Evolutionary conservation across 257 asterid species (phyloP).

Genomic region (Solanum chaucha): DNA sequence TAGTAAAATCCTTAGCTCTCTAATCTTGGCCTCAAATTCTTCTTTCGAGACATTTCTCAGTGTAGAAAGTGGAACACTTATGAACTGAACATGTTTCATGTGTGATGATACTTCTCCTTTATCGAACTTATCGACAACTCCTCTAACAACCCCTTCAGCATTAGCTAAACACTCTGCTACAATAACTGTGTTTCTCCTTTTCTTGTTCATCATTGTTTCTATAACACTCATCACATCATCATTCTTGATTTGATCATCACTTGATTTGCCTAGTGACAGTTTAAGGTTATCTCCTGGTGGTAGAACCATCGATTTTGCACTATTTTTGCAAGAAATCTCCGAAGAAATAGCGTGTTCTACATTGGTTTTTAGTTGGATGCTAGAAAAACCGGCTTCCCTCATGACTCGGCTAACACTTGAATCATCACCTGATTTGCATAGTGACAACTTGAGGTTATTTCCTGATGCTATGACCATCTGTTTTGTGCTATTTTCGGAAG

Average conservation of each 20-base stretch:
- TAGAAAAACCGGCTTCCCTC: slow-evolving; percentile 74
- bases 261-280: not conserved
- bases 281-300: not conserved
- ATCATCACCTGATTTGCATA: slow-evolving; percentile 31
- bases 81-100: slow-evolving; percentile 56
- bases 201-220: slow-evolving; percentile 51
- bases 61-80: slow-evolving; percentile 65
- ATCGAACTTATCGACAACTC: slow-evolving; percentile 55
- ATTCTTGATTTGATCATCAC: slow-evolving; percentile 11
- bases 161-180: slow-evolving; percentile 35
- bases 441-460: not conserved
- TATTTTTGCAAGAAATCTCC: slow-evolving; percentile 1
- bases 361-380: slow-evolving; percentile 59
- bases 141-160: slow-evolving; percentile 45
- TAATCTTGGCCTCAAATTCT: slow-evolving; percentile 56
- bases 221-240: slow-evolving; percentile 42
- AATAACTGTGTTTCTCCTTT: slow-evolving; percentile 45
- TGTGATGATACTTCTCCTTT: slow-evolving; percentile 42
- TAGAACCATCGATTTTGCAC: not conserved
- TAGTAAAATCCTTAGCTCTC: slow-evolving; percentile 56
- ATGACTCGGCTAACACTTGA: slow-evolving; percentile 82
- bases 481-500: slow-evolving; percentile 21
- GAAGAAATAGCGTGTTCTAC: slow-evolving; percentile 44
- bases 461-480: not conserved
- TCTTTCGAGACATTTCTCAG: slow-evolving; percentile 39